Base-by-base conservation (phyloP, 2,329 filamentous ascomycete species). In the Lojkania enalia region DNA sequence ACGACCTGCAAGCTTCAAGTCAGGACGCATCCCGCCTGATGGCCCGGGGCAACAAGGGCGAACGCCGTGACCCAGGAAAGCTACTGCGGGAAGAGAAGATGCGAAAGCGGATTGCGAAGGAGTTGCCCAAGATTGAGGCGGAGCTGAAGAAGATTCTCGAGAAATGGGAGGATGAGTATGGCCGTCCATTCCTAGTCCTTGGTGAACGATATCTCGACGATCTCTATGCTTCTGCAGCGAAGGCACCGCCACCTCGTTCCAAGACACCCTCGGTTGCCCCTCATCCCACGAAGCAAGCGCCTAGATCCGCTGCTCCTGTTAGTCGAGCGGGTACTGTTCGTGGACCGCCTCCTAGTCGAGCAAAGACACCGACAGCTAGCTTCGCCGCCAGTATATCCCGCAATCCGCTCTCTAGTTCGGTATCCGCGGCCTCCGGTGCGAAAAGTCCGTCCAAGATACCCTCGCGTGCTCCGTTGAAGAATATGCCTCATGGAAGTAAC, bases 81-180 rank as follows among this genome's bases (percentile, higher is more conserved):
- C 79, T 99, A 13, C 77, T 99, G 40, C 82, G 94, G 20, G 94
- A 99, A 66, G 94, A 99, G 74, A 99, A 97, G 80, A 95, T 96
- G 89, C 85, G 94, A 48, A 99, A 99, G 81, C 82, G 91, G 46
- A 96, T 99, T 51, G 82, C 91, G 19, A 99, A 97, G 71, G 94
- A 99, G 64, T 77, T 99, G 20, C 94, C 94, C 44, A 97, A 95
- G 74, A 80, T 99, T 32, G 85, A 92, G 46, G 80, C 80, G 0
- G 90, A 97, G n/a, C 74, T 99, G 46, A 82, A 82, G 54, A 92
- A 85, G 67, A 78, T 81, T n/a, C 79, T 99, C 20, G 88, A 92
- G 65, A 75, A 79, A 35, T 99, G 90, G 85, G 94, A 99, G 67
- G 87, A 95, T 41, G 94, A 97, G 64, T 96, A 92, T 67, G 92